phyloP scores from a whole-genome alignment of 2,329 filamentous ascomycete genomes.

The Alternaria sp. region DNA sequence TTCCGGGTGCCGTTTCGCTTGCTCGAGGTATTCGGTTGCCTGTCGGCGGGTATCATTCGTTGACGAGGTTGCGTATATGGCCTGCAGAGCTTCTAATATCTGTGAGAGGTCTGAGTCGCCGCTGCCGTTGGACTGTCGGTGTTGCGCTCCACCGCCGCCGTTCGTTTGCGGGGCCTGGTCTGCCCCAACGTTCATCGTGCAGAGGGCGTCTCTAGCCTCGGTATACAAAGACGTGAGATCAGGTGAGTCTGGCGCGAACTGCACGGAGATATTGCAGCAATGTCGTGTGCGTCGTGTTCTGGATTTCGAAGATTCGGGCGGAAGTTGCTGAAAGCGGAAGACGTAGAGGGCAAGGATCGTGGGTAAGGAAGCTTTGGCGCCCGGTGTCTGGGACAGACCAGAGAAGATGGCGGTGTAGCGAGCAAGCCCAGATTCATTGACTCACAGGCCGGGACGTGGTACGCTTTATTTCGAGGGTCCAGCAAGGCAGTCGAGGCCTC shows the following conservation, averaged over 20 bases:
- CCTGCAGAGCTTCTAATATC: conserved; percentile 83
- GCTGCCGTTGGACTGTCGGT: conserved; percentile 28
- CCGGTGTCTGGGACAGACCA: conserved; percentile 17
- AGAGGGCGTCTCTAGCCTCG: conserved; percentile 21
- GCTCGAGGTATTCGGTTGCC: conserved; percentile 84
- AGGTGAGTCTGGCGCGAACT: not conserved
- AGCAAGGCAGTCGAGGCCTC: not conserved
- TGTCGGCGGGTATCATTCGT: conserved; percentile 81
- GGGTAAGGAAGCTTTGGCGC: conserved; percentile 22
- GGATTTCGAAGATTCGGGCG: not conserved
- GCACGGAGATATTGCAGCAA: not conserved
- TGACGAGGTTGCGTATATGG: conserved; percentile 83
- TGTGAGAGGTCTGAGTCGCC: conserved; percentile 58
- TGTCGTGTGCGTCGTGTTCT: not conserved
- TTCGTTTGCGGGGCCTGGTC: conserved; percentile 34
- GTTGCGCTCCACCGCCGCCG: conserved; percentile 16
- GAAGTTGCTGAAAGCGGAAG: conserved; percentile 17
- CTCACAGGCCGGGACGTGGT: not conserved
- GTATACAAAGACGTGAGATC: not conserved
- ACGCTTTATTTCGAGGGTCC: not conserved
- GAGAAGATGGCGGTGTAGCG: conserved; percentile 24
- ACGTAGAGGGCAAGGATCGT: conserved; percentile 13
- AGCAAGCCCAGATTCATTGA: conserved; percentile 8
- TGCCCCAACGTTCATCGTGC: conserved; percentile 40
- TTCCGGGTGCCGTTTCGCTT: conserved; percentile 77